Percentiles rank a stretch among this genome's conserved stretches.
phyloP scores from a whole-genome alignment of 345 rosid species.

The Eucalyptus leucophloia region DNA sequence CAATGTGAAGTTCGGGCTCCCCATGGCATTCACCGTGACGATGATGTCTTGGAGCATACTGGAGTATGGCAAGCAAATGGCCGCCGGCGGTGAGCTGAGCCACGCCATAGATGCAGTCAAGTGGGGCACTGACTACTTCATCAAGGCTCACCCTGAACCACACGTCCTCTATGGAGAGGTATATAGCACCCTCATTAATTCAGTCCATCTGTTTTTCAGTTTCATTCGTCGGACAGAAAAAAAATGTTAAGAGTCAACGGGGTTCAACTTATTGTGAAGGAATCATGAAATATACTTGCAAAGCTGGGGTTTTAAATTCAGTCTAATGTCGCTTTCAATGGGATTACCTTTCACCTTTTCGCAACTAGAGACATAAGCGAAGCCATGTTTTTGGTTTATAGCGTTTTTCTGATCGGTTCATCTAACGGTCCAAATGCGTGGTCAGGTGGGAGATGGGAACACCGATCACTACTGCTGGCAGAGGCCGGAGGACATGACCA shows the following conservation, averaged over 20 bases:
- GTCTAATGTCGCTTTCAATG: background rate
- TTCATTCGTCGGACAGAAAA: background rate
- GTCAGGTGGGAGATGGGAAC: slow-evolving; percentile 92
- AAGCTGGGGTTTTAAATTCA: background rate
- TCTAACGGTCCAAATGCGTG: background rate
- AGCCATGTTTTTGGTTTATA: background rate
- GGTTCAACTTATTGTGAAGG: background rate
- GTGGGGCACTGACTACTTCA: slow-evolving; percentile 97
- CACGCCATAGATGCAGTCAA: slow-evolving; percentile 84
- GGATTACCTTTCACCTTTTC: background rate
- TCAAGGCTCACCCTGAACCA: slow-evolving; percentile 95
- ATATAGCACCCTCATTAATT: background rate
- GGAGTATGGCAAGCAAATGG: slow-evolving; percentile 82
- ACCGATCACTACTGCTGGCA: slow-evolving; percentile 99
- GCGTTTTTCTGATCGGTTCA: background rate
- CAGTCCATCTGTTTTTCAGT: background rate
- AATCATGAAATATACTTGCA: background rate
- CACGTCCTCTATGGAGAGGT: slow-evolving; percentile 96
- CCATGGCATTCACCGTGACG: slow-evolving; percentile 97
- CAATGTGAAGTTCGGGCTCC: slow-evolving; percentile 97
- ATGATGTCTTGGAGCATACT: slow-evolving; percentile 99
- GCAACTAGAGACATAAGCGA: background rate
- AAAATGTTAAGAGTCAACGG: background rate
- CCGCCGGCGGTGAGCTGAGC: slow-evolving; percentile 59
- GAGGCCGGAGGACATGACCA: slow-evolving; percentile 99